phyloP scores from a whole-genome alignment of 805 yeast genomes.

The Ogataea nakhonphanomensis region DNA sequence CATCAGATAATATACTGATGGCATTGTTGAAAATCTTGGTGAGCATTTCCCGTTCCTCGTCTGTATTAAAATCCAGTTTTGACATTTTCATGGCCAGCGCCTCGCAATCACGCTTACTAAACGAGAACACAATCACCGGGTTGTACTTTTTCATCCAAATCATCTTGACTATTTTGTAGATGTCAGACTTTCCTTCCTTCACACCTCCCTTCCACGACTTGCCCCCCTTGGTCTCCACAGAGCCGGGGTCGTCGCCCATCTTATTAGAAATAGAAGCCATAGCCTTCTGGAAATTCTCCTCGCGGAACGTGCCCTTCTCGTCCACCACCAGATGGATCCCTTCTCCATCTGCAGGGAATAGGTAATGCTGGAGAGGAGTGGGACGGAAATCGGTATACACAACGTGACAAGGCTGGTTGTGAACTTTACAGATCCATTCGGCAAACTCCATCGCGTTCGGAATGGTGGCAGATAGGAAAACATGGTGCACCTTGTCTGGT shows the following conservation, averaged over 20 bases:
- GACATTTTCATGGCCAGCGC: conserved; percentile 92
- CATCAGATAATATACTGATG: conserved; percentile 78
- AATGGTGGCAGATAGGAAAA: conserved; percentile 91
- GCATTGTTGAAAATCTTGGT: conserved; percentile 91
- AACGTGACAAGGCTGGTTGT: conserved; percentile 95
- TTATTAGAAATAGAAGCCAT: conserved; percentile 88
- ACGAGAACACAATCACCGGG: conserved; percentile 98
- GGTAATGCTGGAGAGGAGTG: conserved; percentile 94
- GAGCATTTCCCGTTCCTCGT: conserved; percentile 89
- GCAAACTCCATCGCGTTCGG: conserved; percentile 99
- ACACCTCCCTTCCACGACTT: conserved; percentile 86
- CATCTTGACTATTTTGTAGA: conserved; percentile 95
- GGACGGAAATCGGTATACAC: conserved; percentile 99
- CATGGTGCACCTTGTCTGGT: conserved; percentile 95
- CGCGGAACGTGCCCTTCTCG: conserved; percentile 93
- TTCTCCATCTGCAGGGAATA: conserved; percentile 98
- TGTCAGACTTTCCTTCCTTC: conserved; percentile 66
- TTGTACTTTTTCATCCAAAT: conserved; percentile 94
- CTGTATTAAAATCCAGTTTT: conserved; percentile 88
- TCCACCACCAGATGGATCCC: conserved; percentile 98
- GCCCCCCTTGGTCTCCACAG: conserved; percentile 53
- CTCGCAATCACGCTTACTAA: conserved; percentile 96
- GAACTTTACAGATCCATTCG: conserved; percentile 96
- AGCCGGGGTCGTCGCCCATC: conserved; percentile 78
- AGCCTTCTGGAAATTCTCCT: conserved; percentile 97